Base-by-base conservation (phyloP, 495 filamentous ascomycete genomes). In the Daldinia caldariorum region DNA sequence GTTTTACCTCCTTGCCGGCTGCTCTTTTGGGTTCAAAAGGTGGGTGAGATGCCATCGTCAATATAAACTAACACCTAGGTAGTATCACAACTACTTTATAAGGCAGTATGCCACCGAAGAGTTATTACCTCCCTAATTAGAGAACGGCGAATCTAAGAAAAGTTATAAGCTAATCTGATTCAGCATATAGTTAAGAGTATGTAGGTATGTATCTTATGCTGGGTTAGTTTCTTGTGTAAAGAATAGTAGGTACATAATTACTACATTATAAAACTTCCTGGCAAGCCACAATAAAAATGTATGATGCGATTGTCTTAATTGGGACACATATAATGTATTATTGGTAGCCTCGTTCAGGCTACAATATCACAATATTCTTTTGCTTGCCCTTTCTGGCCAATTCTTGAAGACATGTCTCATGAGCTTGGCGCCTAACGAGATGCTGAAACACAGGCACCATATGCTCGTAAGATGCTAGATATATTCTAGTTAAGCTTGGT, bases 391-490 rank as follows among this genome's bases (percentile, higher is more conserved):
- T 20, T 47, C 20, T 4, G 18, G 8, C 3, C 20, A 22, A 22
- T 47, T 12, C 3, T 47, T 22, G 18, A 47, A 22, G 9, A 22
- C 43, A 13, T 32, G 49, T 16, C 22, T 53, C 31, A 22, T 53
- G 31, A 31, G 26, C 26, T 53, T 32, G 1, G 14, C 49, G n/a
- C 22, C 12, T 32, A 32, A 32, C 14, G 5, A 53, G 49, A 53
- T 53, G 49, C n/a, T 53, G 22, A 32, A 53, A 32, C 10, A 31
- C 26, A 6, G 3, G 49, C 10, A 47, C 22, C 43, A 10, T 53
- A 32, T 26, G 13, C 49, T 53, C 49, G 49, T 32, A 53, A 53
- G 26, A 32, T 51, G 49, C 29, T 53, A 53, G 26, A 32, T 32
- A 29, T 16, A 6, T n/a, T 53, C 10, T 41, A 32, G 43, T 47